A percentile compares a stretch with the other conserved stretches of the same genome.
phyloP scores from a whole-genome alignment of 352 stramenopile species.

The Globisporangium spiculum region DNA sequence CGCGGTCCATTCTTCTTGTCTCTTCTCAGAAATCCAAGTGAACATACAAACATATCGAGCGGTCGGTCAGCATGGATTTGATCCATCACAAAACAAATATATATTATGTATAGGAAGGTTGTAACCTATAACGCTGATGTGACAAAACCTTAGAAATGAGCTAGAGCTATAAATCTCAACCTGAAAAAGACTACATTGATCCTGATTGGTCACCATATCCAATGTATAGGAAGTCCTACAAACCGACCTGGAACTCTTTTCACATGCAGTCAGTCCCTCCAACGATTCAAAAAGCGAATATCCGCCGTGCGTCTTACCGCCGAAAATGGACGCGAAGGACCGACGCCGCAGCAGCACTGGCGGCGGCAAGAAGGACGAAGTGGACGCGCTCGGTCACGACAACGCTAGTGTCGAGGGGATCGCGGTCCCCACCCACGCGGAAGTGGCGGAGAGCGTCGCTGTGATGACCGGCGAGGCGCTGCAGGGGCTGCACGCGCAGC shows the following conservation, averaged over 20 bases:
- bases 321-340: slow-evolving; percentile 18
- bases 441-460: slow-evolving; percentile 20
- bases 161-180: no score
- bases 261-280: neutral
- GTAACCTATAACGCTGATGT: no score
- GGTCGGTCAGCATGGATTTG: neutral
- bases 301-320: neutral
- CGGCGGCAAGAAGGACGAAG: slow-evolving; percentile 18
- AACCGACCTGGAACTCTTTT: neutral
- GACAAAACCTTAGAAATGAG: no score
- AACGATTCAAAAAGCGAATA: slow-evolving; percentile 5
- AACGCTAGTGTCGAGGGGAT: slow-evolving; percentile 7
- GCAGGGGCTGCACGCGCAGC: slow-evolving; percentile 21
- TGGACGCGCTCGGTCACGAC: slow-evolving; percentile 13
- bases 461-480: slow-evolving; percentile 23
- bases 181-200: no score
- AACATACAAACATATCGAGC: no score
- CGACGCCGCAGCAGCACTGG: slow-evolving; percentile 21
- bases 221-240: neutral
- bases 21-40: neutral
- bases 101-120: no score
- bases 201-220: no score
- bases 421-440: slow-evolving; percentile 12
- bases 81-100: no score
- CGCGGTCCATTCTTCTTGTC: slow-evolving; percentile 17